Percentiles rank a stretch among this genome's conserved stretches.
These are phyloP conservation scores for Corchorus olitorius DNA, from an alignment of 345 rosid species.

Conservation along the genomic window DNA sequence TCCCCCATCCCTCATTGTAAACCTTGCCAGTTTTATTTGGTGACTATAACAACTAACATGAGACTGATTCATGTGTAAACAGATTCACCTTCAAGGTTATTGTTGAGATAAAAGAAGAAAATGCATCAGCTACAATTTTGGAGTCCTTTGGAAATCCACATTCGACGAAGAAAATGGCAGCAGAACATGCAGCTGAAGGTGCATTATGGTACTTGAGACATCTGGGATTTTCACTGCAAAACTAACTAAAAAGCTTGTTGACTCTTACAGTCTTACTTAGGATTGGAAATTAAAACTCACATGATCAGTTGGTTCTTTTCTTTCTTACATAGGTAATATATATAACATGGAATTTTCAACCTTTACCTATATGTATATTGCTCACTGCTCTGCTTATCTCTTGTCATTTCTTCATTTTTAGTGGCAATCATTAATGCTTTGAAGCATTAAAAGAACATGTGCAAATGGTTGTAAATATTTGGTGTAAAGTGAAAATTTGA, in stretches of 20 bases:
- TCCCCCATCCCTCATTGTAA: no score
- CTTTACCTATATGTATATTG: background rate
- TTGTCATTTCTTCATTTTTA: background rate
- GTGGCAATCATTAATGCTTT: background rate
- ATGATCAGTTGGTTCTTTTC: background rate
- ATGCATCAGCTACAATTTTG: conserved; percentile 16
- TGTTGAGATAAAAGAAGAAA: conserved; percentile 36
- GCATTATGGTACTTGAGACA: conserved; percentile 65
- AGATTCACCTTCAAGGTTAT: conserved; percentile 50
- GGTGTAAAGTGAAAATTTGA: background rate
- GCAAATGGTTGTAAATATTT: background rate
- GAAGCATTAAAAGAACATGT: background rate
- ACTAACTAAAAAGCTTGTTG: conserved; percentile 6
- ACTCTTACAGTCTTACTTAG: background rate
- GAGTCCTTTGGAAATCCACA: conserved; percentile 53
- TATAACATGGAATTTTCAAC: background rate
- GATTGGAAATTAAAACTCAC: background rate
- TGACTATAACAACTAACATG: background rate
- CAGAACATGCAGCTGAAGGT: conserved; percentile 72
- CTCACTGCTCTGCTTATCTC: background rate
- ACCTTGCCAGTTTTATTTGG: background rate
- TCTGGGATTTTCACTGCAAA: conserved; percentile 32
- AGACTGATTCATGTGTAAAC: background rate
- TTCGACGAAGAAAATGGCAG: conserved; percentile 51
- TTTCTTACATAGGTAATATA: no score